phyloP scores from a whole-genome alignment of 441 rosid species.

The Dalechampia spathulata region DNA sequence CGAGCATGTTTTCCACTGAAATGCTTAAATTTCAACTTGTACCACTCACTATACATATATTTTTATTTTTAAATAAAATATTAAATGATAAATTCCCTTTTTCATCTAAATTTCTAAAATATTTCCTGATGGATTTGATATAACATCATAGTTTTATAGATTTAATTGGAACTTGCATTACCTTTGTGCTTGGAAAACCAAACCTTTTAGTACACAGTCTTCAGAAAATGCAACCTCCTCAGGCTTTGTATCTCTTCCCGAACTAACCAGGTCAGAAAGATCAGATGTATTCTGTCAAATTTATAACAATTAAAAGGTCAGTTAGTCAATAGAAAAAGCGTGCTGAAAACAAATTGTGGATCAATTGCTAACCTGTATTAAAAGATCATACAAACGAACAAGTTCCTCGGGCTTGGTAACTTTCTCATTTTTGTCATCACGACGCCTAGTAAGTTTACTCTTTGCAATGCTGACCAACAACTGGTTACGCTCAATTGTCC shows the following conservation, averaged over 20 bases:
- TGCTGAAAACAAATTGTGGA: neutral
- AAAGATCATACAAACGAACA: constrained; percentile 90
- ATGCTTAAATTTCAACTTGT: too few relatives aligned
- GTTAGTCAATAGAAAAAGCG: constrained; percentile 6
- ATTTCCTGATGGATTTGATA: too few relatives aligned
- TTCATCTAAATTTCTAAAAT: too few relatives aligned
- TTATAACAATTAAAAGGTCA: constrained; percentile 14
- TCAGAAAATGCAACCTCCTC: constrained; percentile 87
- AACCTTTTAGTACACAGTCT: constrained; percentile 57
- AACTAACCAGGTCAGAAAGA: constrained; percentile 94
- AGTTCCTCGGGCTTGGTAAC: constrained; percentile 94
- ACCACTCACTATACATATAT: too few relatives aligned
- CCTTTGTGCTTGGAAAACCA: constrained; percentile 95
- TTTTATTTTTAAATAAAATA: too few relatives aligned
- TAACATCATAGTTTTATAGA: neutral
- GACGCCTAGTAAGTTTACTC: constrained; percentile 71
- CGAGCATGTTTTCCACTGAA: too few relatives aligned
- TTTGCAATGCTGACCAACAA: constrained; percentile 80
- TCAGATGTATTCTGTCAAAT: constrained; percentile 78
- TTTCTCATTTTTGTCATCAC: constrained; percentile 89
- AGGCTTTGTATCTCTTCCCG: constrained; percentile 86
- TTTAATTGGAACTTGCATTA: constrained; percentile 9
- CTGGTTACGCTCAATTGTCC: constrained; percentile 91
- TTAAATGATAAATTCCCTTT: too few relatives aligned
- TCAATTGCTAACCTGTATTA: constrained; percentile 57